These are phyloP conservation scores for Salvia splendens DNA, from an alignment of 257 asterid species.

Conservation along the genomic window DNA sequence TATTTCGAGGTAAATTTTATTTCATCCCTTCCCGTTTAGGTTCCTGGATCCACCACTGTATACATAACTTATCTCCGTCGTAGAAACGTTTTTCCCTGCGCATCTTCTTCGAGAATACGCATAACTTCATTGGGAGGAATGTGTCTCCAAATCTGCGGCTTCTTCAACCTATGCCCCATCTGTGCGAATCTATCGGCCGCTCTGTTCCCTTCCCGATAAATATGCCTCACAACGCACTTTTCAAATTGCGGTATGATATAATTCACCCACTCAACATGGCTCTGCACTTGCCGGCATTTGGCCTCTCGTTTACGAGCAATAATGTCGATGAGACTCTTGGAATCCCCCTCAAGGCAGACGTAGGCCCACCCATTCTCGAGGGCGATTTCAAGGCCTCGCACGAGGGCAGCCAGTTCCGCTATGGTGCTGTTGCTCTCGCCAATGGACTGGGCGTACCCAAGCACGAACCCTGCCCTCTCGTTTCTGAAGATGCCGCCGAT, in stretches of 20 bases:
- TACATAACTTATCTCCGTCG: slow-evolving; percentile 41
- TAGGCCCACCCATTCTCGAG: slow-evolving; percentile 66
- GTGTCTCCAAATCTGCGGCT: slow-evolving; percentile 63
- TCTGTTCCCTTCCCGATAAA: slow-evolving; percentile 66
- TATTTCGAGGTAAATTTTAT: too few relatives aligned
- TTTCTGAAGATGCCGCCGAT: slow-evolving; percentile 71
- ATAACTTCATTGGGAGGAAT: slow-evolving; percentile 52
- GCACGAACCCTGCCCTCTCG: slow-evolving; percentile 63
- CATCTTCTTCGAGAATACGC: slow-evolving; percentile 59
- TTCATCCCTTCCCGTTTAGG: too few relatives aligned
- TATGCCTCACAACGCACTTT: slow-evolving; percentile 53
- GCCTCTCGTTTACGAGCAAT: slow-evolving; percentile 41
- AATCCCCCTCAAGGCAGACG: slow-evolving; percentile 80
- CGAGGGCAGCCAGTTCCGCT: slow-evolving; percentile 67
- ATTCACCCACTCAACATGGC: slow-evolving; percentile 45
- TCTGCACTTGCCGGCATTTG: slow-evolving; percentile 46
- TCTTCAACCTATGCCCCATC: slow-evolving; percentile 57
- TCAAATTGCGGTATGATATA: slow-evolving; percentile 49
- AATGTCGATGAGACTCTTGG: slow-evolving; percentile 55
- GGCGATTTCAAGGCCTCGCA: slow-evolving; percentile 66
- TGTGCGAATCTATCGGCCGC: slow-evolving; percentile 78
- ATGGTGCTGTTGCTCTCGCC: slow-evolving; percentile 59
- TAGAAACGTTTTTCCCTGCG: slow-evolving; percentile 51
- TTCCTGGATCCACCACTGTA: too few relatives aligned
- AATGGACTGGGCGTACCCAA: slow-evolving; percentile 70